Conservation (phyloP, 345 rosid genomes). For the Populus pruinosa region DNA sequence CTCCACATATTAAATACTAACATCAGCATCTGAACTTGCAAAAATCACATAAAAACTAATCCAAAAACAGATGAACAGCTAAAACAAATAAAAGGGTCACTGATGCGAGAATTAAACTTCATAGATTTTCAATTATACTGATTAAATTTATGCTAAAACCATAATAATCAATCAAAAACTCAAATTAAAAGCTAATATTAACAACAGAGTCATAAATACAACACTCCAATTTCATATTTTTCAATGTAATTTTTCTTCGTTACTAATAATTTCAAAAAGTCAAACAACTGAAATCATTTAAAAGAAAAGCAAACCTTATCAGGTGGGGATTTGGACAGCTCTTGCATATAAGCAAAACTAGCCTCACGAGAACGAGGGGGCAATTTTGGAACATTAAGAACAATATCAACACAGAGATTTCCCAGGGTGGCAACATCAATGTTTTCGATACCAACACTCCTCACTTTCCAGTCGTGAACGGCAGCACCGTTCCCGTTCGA, state of each 20-base stretch:
- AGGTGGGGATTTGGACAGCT: constrained; percentile 69
- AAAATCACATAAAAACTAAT: neutral
- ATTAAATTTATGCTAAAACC: no score
- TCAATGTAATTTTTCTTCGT: neutral
- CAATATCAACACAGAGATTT: constrained; percentile 91
- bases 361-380: constrained; percentile 60
- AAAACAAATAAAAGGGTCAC: neutral
- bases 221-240: neutral
- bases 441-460: constrained; percentile 31
- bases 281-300: neutral
- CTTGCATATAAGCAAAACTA: constrained; percentile 68
- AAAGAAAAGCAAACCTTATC: constrained; percentile 56
- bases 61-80: neutral
- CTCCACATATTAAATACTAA: neutral
- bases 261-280: neutral
- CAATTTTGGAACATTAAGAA: constrained; percentile 71
- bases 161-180: neutral
- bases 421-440: constrained; percentile 83
- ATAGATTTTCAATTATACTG: no score
- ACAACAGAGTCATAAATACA: neutral
- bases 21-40: neutral
- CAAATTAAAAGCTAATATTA: neutral
- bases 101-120: neutral
- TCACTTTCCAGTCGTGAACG: constrained; percentile 14
- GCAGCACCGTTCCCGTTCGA: constrained; percentile 4